Percentiles rank a stretch among this genome's conserved stretches.
Evolutionary conservation across 345 rosid species (phyloP).

Genomic region (Limnanthes douglasii): DNA sequence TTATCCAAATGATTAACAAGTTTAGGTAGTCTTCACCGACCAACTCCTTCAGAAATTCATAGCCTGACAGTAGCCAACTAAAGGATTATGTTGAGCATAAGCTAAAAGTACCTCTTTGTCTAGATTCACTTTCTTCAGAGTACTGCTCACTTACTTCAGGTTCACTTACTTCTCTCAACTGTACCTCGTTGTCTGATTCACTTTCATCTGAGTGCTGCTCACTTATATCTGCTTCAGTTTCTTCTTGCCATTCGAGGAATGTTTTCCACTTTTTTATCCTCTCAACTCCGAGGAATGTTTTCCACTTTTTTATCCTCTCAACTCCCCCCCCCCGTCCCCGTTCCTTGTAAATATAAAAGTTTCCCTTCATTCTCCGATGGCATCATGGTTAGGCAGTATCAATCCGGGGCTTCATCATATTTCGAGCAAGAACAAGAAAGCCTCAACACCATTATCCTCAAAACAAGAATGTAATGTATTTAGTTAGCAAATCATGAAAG

Average conservation of each 20-base stretch:
- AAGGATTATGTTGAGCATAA: slow-evolving; percentile 85
- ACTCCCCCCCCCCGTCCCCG: no score
- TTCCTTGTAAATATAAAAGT: no score
- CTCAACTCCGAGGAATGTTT: no score
- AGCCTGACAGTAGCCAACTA: slow-evolving; percentile 99
- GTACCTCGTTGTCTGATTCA: slow-evolving; percentile 19
- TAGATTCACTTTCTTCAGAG: slow-evolving; percentile 26
- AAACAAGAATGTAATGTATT: no score
- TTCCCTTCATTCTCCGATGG: no score
- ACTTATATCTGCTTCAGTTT: slow-evolving; percentile 13
- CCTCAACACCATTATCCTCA: no score
- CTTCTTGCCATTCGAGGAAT: slow-evolving; percentile 50
- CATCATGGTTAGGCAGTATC: no score
- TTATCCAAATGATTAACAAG: slow-evolving; percentile 99
- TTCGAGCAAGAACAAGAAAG: no score
- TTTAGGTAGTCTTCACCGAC: slow-evolving; percentile 11
- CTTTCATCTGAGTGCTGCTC: slow-evolving; percentile 12
- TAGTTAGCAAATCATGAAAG: no score
- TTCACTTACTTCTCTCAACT: slow-evolving; percentile 13
- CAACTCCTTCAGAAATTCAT: no score
- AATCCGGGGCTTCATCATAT: no score
- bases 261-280: slow-evolving; percentile 54
- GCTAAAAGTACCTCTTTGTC: slow-evolving; percentile 71
- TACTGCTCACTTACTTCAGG: slow-evolving; percentile 24
- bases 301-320: no score